These are phyloP conservation scores for Sicyos edulis DNA, from an alignment of 306 rosid species.

Conservation along the genomic window DNA sequence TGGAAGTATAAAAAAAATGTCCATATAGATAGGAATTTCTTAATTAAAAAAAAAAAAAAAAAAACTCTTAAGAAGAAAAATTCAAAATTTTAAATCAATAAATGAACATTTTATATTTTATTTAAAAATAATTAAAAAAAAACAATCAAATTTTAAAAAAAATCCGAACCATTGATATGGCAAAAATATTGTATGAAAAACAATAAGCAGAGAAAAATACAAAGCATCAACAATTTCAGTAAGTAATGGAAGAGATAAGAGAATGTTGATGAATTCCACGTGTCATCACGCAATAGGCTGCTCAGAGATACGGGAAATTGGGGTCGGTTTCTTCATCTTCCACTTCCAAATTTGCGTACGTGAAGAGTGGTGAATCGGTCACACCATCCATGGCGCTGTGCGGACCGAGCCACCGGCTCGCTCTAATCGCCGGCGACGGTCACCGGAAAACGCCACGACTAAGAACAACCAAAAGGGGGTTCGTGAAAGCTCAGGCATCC, in stretches of 20 bases:
- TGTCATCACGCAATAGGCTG: conserved; percentile 31
- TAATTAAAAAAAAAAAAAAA: too few relatives aligned
- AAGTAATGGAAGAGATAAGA: conserved; percentile 17
- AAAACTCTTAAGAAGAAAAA: too few relatives aligned
- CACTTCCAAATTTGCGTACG: not conserved
- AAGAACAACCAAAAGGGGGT: conserved; percentile 3
- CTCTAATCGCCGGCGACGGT: conserved; percentile 24
- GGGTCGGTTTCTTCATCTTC: not conserved
- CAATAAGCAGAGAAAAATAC: too few relatives aligned
- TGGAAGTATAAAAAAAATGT: too few relatives aligned
- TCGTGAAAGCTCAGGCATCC: conserved; percentile 21
- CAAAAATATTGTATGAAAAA: too few relatives aligned
- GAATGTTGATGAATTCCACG: conserved; percentile 31
- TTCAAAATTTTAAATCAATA: too few relatives aligned
- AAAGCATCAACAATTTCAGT: too few relatives aligned
- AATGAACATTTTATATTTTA: too few relatives aligned
- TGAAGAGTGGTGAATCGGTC: not conserved
- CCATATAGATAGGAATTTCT: too few relatives aligned
- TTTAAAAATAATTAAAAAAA: too few relatives aligned
- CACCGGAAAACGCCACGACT: not conserved
- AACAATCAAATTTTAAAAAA: too few relatives aligned
- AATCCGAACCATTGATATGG: too few relatives aligned
- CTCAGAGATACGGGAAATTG: conserved; percentile 8
- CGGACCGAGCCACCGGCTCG: conserved; percentile 30
- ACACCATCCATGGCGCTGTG: conserved; percentile 31